phyloP scores from a whole-genome alignment of 2,329 filamentous ascomycete species.

The Cercospora brassicicola region DNA sequence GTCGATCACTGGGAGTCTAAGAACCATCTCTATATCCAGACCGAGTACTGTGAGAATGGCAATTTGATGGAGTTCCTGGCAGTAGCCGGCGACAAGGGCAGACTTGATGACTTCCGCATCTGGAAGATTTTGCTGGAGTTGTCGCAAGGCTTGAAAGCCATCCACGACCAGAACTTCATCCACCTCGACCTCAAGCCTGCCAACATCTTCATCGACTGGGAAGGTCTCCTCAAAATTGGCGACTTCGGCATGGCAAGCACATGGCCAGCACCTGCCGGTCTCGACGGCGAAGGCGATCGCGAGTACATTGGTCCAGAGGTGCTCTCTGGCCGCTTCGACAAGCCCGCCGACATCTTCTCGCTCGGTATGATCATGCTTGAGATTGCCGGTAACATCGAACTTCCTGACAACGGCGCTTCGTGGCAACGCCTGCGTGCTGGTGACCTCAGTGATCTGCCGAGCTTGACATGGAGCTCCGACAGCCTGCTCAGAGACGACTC shows the following conservation, averaged over 20 bases:
- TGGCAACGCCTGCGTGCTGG: constrained; percentile 90
- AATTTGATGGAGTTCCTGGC: constrained; percentile 82
- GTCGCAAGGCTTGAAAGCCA: constrained; percentile 76
- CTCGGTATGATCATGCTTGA: constrained; percentile 93
- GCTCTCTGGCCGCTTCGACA: constrained; percentile 80
- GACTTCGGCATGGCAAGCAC: constrained; percentile 80
- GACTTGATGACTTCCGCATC: constrained; percentile 94
- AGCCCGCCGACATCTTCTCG: constrained; percentile 89
- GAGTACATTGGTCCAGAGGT: constrained; percentile 96
- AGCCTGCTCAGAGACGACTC: constrained; percentile 73
- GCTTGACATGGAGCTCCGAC: constrained; percentile 76
- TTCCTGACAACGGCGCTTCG: constrained; percentile 86
- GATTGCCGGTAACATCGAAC: constrained; percentile 87
- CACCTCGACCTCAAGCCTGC: constrained; percentile 84
- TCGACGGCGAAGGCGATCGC: constrained; percentile 90
- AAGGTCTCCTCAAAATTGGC: constrained; percentile 79
- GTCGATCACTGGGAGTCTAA: constrained; percentile 85
- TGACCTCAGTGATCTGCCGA: constrained; percentile 84
- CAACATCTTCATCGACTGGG: constrained; percentile 78
- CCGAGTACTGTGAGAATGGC: constrained; percentile 93
- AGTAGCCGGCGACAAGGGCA: constrained; percentile 77
- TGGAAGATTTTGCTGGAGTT: constrained; percentile 96
- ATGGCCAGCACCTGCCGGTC: constrained; percentile 72
- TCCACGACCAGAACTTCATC: constrained; percentile 84
- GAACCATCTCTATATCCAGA: constrained; percentile 90